These are phyloP conservation scores for Casuarina cunninghamiana DNA, from an alignment of 306 rosid species.

Conservation along the genomic window DNA sequence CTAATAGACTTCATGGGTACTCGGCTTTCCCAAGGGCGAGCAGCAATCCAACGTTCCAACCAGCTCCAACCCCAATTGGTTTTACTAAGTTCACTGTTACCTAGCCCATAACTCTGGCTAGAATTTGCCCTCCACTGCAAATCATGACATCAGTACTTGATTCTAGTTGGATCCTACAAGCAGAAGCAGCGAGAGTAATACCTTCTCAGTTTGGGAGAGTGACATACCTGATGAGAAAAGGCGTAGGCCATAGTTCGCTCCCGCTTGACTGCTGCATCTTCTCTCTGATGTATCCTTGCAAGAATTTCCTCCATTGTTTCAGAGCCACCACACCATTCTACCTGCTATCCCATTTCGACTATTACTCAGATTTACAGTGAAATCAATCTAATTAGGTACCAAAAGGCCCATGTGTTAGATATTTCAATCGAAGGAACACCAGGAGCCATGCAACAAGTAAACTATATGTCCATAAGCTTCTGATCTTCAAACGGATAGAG, in stretches of 20 bases:
- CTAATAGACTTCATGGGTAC: conserved; percentile 33
- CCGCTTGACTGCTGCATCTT: conserved; percentile 91
- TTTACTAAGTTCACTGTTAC: conserved; percentile 67
- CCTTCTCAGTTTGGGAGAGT: conserved; percentile 8
- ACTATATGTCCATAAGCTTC: background rate
- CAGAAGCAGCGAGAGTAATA: conserved; percentile 9
- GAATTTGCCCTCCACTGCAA: conserved; percentile 93
- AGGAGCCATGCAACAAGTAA: background rate
- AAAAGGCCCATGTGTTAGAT: background rate
- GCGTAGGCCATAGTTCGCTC: conserved; percentile 98
- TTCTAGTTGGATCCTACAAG: conserved; percentile 26
- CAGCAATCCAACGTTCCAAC: conserved; percentile 98
- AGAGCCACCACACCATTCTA: conserved; percentile 80
- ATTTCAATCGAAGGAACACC: conserved; percentile 5
- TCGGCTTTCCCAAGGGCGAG: conserved; percentile 99
- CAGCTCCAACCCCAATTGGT: conserved; percentile 99
- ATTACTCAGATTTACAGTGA: conserved; percentile 20
- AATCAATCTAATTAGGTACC: conserved; percentile 17
- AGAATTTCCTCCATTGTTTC: conserved; percentile 83
- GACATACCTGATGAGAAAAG: conserved; percentile 92
- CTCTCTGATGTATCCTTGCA: conserved; percentile 81
- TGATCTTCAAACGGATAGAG: background rate
- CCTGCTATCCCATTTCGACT: conserved; percentile 48
- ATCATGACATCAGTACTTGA: conserved; percentile 30
- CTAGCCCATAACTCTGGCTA: conserved; percentile 72